phyloP scores from a whole-genome alignment of 495 filamentous ascomycete species.

The Penicillium steckii region DNA sequence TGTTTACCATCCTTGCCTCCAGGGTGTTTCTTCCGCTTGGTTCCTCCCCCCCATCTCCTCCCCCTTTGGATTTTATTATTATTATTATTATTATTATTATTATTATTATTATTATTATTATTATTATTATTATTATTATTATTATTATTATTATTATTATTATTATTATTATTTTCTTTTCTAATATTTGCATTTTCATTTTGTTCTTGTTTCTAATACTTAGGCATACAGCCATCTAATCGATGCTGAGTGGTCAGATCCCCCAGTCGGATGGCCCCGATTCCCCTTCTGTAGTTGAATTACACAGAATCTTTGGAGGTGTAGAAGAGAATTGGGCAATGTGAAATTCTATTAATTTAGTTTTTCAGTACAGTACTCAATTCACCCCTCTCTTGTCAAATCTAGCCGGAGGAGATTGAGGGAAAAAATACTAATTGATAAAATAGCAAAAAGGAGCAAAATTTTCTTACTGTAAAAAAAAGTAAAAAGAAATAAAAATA shows the following conservation, averaged over 20 bases:
- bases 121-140: conserved; percentile 5
- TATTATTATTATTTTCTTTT: conserved; percentile 15
- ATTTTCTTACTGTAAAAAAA: conserved; percentile 13
- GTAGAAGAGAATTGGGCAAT: background rate
- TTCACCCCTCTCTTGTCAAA: background rate
- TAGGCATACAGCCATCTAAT: conserved; percentile 10
- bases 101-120: conserved; percentile 7
- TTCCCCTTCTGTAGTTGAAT: conserved; percentile 24
- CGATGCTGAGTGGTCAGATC: conserved; percentile 10
- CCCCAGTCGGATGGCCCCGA: conserved; percentile 33
- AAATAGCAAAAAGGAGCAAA: conserved; percentile 8
- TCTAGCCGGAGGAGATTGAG: background rate
- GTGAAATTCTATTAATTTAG: background rate
- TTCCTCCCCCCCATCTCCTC: conserved; percentile 10
- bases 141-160: background rate
- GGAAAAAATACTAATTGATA: background rate
- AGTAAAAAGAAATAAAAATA: conserved; percentile 15
- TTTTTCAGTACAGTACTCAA: too few relatives aligned
- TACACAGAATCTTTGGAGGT: conserved; percentile 8
- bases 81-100: conserved; percentile 6
- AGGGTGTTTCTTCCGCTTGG: conserved; percentile 20
- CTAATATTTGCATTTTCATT: conserved; percentile 2
- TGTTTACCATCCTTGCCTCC: conserved; percentile 25
- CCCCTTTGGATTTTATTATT: conserved; percentile 10
- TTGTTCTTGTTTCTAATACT: conserved; percentile 2